These are phyloP conservation scores for Lipomyces sp. DNA, from an alignment of 805 yeast species.

Conservation along the genomic window DNA sequence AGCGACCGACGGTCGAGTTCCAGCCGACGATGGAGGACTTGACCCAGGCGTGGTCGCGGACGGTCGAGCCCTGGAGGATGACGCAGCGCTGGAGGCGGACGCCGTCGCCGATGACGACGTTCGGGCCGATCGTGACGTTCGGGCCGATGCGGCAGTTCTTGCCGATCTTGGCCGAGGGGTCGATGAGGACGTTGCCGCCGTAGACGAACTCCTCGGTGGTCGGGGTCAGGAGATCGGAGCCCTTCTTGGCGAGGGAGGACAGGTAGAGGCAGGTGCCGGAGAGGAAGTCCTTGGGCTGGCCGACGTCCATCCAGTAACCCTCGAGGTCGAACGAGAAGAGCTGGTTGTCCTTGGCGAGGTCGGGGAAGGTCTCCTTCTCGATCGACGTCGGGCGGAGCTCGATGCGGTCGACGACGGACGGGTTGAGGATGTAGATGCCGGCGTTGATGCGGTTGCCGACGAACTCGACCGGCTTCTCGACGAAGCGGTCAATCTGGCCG, in stretches of 20 bases:
- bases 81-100: constrained; percentile 97
- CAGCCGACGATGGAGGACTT: constrained; percentile 98
- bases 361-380: constrained; percentile 99
- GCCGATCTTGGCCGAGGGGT: constrained; percentile 91
- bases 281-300: constrained; percentile 99
- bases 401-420: constrained; percentile 91
- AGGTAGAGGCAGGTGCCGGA: constrained; percentile 93
- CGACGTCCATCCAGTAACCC: constrained; percentile 99
- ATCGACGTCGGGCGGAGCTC: constrained; percentile 98
- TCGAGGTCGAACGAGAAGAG: constrained; percentile 95
- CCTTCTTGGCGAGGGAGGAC: constrained; percentile 77
- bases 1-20: constrained; percentile 96
- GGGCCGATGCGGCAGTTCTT: constrained; percentile 96
- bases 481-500: constrained; percentile 95
- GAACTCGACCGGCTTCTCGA: constrained; percentile 98
- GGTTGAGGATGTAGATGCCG: constrained; percentile 97
- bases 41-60: constrained; percentile 97
- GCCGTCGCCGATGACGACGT: constrained; percentile 94
- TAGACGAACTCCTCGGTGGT: constrained; percentile 65
- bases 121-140: constrained; percentile 95
- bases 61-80: constrained; percentile 80
- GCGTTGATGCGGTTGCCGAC: constrained; percentile 99
- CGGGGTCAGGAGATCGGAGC: constrained; percentile 63
- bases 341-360: constrained; percentile 80
- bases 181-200: constrained; percentile 91